These are phyloP conservation scores for Neocucurbitaria cava DNA, from an alignment of 2,329 filamentous ascomycete genomes.

Conservation along the genomic window DNA sequence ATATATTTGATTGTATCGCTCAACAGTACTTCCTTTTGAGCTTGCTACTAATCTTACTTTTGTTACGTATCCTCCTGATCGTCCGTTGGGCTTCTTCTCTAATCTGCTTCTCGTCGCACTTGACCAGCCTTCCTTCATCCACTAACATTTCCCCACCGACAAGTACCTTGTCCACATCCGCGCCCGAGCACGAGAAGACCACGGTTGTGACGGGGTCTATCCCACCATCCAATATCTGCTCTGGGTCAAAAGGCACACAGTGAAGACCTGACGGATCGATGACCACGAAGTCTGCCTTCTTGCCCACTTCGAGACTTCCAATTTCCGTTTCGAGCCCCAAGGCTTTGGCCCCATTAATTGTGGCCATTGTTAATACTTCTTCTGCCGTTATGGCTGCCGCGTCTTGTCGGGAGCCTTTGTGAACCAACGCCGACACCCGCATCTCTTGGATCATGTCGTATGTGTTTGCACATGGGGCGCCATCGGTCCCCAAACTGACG, in stretches of 20 bases:
- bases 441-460: slow-evolving; percentile 41
- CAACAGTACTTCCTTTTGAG: background rate
- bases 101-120: background rate
- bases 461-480: slow-evolving; percentile 40
- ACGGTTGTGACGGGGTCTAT: background rate
- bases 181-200: background rate
- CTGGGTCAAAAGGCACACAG: background rate
- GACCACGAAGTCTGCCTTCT: slow-evolving; percentile 53
- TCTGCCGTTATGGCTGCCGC: slow-evolving; percentile 27
- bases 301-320: slow-evolving; percentile 51
- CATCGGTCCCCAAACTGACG: slow-evolving; percentile 29
- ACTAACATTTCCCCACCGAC: background rate
- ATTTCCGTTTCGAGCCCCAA: slow-evolving; percentile 46
- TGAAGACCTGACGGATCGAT: slow-evolving; percentile 4
- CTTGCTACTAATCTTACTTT: background rate
- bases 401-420: slow-evolving; percentile 19
- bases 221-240: background rate
- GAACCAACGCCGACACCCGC: slow-evolving; percentile 30
- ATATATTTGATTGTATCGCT: background rate
- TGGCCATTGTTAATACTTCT: slow-evolving; percentile 29
- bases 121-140: background rate
- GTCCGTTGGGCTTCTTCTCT: background rate
- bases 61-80: background rate
- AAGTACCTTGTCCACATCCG: background rate
- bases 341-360: slow-evolving; percentile 33